phyloP scores from a whole-genome alignment of 2,329 filamentous ascomycete genomes.

The Ophiostoma ips region DNA sequence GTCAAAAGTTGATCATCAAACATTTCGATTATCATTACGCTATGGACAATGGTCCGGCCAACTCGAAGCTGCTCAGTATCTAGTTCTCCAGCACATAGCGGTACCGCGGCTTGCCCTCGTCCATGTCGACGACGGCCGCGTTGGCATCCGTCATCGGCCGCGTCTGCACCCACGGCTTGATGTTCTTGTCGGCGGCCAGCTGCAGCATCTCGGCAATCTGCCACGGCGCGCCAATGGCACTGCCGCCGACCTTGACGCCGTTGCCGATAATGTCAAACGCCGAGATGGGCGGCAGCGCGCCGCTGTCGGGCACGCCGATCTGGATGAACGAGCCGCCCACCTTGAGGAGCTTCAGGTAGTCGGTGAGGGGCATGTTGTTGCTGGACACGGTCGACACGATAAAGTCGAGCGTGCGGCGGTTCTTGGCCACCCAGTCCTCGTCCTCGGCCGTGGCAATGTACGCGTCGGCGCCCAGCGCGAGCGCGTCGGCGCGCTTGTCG shows the following conservation, averaged over 20 bases:
- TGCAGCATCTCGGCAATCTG: slow-evolving; percentile 49
- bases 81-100: slow-evolving; percentile 28
- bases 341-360: slow-evolving; percentile 51
- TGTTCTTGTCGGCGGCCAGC: slow-evolving; percentile 42
- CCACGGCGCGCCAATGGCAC: slow-evolving; percentile 33
- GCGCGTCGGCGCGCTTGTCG: slow-evolving; percentile 10
- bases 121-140: slow-evolving; percentile 41
- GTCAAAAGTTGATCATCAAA: no score
- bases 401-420: slow-evolving; percentile 39
- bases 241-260: slow-evolving; percentile 36
- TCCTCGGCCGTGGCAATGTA: slow-evolving; percentile 30
- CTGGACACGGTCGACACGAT: slow-evolving; percentile 43
- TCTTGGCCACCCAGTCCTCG: slow-evolving; percentile 37
- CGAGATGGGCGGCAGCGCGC: slow-evolving; percentile 27
- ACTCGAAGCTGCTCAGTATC: not conserved
- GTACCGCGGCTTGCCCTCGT: slow-evolving; percentile 38
- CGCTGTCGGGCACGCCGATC: slow-evolving; percentile 48
- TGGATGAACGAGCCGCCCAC: slow-evolving; percentile 54
- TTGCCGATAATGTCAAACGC: slow-evolving; percentile 45
- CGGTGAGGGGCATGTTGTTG: slow-evolving; percentile 41
- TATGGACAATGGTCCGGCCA: no score
- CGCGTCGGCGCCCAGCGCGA: slow-evolving; percentile 10
- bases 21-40: no score
- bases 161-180: slow-evolving; percentile 43
- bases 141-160: slow-evolving; percentile 45